Evolutionary conservation across 257 asterid species (phyloP).

Genomic region (Haberlea rhodopensis): DNA sequence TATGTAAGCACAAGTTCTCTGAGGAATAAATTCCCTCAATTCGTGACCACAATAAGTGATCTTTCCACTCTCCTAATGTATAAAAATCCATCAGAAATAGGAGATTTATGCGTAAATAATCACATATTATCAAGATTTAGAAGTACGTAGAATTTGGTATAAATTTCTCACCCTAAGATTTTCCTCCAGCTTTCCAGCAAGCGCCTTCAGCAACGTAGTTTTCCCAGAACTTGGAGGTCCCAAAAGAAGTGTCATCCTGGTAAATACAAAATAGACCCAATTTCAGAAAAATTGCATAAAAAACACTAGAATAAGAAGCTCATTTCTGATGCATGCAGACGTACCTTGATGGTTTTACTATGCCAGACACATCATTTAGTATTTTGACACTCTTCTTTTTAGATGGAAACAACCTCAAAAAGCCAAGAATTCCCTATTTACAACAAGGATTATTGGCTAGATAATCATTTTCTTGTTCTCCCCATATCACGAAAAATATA

Average conservation of each 20-base stretch:
- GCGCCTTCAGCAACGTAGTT: constrained; percentile 49
- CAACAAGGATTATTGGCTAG: not conserved
- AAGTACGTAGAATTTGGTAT: not conserved
- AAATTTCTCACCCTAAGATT: constrained; percentile 45
- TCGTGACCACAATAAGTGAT: constrained; percentile 58
- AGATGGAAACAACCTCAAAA: constrained; percentile 52
- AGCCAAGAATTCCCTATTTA: constrained; percentile 53
- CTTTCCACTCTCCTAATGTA: constrained; percentile 38
- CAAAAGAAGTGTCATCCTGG: constrained; percentile 57
- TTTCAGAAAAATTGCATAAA: not conserved
- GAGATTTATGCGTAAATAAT: constrained; percentile 1
- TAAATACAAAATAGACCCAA: not conserved
- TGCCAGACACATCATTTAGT: constrained; percentile 46
- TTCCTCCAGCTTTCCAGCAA: constrained; percentile 56
- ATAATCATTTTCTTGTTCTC: not conserved
- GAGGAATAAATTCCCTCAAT: constrained; percentile 49
- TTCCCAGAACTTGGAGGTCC: constrained; percentile 72
- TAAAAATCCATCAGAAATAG: not conserved
- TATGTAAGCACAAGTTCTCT: constrained; percentile 56
- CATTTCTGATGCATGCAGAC: not conserved
- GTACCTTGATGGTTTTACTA: constrained; percentile 61
- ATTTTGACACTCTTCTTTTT: constrained; percentile 52
- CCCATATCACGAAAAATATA: not conserved
- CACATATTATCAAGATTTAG: not conserved
- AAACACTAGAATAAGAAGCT: not conserved